Evolutionary conservation across 495 filamentous ascomycete species (phyloP).

Genomic region (Cetradonia linearis): DNA sequence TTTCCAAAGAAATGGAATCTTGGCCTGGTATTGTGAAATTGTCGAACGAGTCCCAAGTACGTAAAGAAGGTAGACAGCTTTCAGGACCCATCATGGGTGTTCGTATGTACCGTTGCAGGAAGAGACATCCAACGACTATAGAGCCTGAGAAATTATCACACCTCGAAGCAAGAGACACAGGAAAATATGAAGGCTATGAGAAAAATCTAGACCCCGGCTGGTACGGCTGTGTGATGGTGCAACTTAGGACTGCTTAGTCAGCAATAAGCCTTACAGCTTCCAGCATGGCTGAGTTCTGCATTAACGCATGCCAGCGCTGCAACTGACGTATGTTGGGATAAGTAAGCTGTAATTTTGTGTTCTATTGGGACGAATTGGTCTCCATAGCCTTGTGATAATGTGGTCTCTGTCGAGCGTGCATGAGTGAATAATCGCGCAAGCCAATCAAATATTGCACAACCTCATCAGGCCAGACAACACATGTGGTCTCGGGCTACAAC

Average conservation of each 20-base stretch:
- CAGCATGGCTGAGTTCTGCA: neutral
- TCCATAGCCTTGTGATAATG: neutral
- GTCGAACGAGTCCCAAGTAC: slow-evolving; percentile 9
- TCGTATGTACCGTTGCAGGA: slow-evolving; percentile 4
- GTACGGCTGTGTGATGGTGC: too few relatives aligned
- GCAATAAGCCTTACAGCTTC: neutral
- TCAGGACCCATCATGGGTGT: slow-evolving; percentile 12
- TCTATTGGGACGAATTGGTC: neutral
- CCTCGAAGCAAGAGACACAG: neutral
- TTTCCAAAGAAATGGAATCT: neutral
- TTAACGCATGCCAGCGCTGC: neutral
- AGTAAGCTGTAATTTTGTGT: neutral
- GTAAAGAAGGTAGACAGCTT: slow-evolving; percentile 11
- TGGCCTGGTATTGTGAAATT: slow-evolving; percentile 8
- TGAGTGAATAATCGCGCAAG: neutral
- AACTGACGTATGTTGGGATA: neutral
- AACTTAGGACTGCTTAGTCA: neutral
- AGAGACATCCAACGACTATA: neutral
- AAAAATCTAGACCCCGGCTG: neutral
- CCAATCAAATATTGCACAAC: neutral
- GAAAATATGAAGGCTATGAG: neutral
- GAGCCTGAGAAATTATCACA: neutral
- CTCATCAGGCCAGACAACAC: neutral
- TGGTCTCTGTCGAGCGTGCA: neutral
- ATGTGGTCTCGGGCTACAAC: neutral